These are phyloP conservation scores for Annulohypoxylon maeteangense DNA, from an alignment of 495 filamentous ascomycete species.

Conservation along the genomic window DNA sequence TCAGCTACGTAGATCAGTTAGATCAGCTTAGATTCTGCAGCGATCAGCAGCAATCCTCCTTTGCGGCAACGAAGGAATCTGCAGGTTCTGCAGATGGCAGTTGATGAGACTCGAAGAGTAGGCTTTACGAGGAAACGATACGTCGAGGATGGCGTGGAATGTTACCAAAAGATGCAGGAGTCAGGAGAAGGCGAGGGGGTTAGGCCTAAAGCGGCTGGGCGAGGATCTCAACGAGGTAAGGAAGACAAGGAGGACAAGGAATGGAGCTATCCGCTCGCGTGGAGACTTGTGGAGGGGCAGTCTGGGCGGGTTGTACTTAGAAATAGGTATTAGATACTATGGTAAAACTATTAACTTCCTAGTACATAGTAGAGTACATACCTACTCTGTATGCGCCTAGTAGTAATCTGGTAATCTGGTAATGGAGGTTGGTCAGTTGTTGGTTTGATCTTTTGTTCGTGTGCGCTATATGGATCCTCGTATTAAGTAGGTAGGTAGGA, in stretches of 20 bases:
- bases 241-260: neutral
- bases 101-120: conserved; percentile 7
- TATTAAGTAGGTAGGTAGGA: too few species aligned
- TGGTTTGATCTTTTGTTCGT: neutral
- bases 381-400: neutral
- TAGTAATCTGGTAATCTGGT: conserved; percentile 4
- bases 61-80: conserved; percentile 14
- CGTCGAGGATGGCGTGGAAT: conserved; percentile 27
- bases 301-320: conserved; percentile 2
- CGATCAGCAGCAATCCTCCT: conserved; percentile 9
- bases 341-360: conserved; percentile 5
- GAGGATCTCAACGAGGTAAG: conserved; percentile 40
- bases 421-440: conserved; percentile 16
- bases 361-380: neutral
- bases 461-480: neutral
- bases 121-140: conserved; percentile 11
- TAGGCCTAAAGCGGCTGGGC: conserved; percentile 32
- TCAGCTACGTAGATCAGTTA: conserved; percentile 12
- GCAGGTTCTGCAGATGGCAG: conserved; percentile 1
- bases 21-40: conserved; percentile 10
- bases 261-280: conserved; percentile 31
- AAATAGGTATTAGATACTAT: neutral
- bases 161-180: conserved; percentile 37
- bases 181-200: conserved; percentile 27
- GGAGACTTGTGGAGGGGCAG: conserved; percentile 29